Conservation (phyloP, 129 eudicot genomes). For the Pittosporum tobira region DNA sequence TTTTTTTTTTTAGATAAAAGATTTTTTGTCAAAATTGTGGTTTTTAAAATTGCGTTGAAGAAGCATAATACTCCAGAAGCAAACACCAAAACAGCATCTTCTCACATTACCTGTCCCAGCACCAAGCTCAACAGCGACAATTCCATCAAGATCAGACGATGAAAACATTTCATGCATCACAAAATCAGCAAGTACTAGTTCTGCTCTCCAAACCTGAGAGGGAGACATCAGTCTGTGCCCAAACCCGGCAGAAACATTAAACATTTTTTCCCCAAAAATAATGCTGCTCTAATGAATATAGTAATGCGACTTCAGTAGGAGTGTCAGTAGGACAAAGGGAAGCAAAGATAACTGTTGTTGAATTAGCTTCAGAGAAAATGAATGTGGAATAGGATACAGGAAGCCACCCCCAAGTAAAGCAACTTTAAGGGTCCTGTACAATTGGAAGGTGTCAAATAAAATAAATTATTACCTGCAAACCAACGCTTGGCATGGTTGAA, state of each 20-base stretch:
- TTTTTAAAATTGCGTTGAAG: neutral
- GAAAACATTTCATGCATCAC: conserved; percentile 67
- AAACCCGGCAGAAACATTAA: too few species aligned
- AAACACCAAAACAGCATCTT: neutral
- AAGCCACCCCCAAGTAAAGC: neutral
- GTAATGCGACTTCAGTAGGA: too few species aligned
- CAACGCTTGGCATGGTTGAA: conserved; percentile 84
- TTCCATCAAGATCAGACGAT: conserved; percentile 54
- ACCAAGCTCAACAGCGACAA: conserved; percentile 85
- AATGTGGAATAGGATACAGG: neutral
- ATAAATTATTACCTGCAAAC: conserved; percentile 65
- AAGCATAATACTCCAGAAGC: neutral
- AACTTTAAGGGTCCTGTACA: neutral
- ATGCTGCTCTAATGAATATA: too few species aligned
- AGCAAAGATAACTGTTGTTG: neutral
- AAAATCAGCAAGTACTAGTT: conserved; percentile 78
- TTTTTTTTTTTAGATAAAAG: neutral
- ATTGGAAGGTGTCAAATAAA: neutral
- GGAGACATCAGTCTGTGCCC: neutral
- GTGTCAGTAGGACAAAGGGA: neutral
- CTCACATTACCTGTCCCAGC: conserved; percentile 77
- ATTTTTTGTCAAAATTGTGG: neutral
- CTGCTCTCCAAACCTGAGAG: conserved; percentile 88
- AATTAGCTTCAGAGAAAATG: neutral
- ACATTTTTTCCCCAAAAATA: too few species aligned